Evolutionary conservation across 345 rosid species (phyloP), one percentile per base, ranked within the genome.

Genomic region (Citrus hindsii): DNA sequence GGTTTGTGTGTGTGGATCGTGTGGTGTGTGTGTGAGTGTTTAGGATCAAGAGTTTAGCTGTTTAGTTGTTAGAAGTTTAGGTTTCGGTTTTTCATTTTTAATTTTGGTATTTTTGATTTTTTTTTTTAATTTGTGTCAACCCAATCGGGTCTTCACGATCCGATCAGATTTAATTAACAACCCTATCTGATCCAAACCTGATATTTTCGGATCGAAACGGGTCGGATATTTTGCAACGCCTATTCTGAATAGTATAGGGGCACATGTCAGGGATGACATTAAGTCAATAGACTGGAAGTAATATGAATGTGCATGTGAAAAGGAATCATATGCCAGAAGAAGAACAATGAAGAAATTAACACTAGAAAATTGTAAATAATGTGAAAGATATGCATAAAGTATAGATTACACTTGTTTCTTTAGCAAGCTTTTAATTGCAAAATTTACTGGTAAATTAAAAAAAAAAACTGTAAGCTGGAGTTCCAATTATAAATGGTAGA

Each of bases 121-220:
- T 30, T 33, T 33, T 33, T 33, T 32, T 0, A 33, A 33, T 33
- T 33, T 33, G 35, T 33, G 35, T 33, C 35, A 33, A 33, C 6
- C 35, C 6, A 33, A 33, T 33, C 1, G 6, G 6, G 35, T 33
- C 33, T 32, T 32, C 33, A 32, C 5, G 33, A 32, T 32, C 0
- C 0, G 5, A 4, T 32, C 5, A 32, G 4, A 32, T 32, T 35
- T 35, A 5, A 33, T 33, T 33, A 33, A 33, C 7, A 33, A 0
- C 7, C 7, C 37, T 0, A 5, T 33, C 6, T 1, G 35, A 33
- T 5, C 7, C 7, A 5, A 35, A 35, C 1, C 1, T 1, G 7
- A 35, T 35, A 35, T 35, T 35, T 35, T 35, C 0, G 1, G 1
- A 35, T 35, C 1, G 0, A 0, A 5, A 35, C 0, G 0, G 7